Conservation (phyloP, 1,139 yeast genomes). For the Candida gigantensis region DNA sequence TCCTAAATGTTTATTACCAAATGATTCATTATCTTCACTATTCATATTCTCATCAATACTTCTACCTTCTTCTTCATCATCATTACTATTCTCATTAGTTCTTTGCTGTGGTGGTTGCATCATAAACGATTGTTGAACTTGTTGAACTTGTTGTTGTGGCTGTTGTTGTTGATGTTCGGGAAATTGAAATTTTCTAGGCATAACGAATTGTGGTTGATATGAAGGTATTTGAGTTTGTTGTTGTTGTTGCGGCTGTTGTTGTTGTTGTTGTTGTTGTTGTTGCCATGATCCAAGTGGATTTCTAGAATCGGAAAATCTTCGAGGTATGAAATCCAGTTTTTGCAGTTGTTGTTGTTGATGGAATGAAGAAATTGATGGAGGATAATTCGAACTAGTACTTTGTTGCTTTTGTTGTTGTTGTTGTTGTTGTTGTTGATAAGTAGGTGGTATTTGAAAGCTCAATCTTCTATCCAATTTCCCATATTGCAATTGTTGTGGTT, state of each 20-base stretch:
- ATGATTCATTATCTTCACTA: constrained; percentile 6
- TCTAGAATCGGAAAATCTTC: constrained; percentile 13
- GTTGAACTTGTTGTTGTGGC: constrained; percentile 2
- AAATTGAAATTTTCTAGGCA: constrained; percentile 4
- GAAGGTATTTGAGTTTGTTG: constrained; percentile 7
- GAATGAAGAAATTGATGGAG: constrained; percentile 3
- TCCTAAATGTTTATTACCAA: constrained; percentile 18
- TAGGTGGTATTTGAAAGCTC: constrained; percentile 13
- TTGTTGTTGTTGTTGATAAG: constrained; percentile 7
- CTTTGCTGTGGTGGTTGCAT: constrained; percentile 7
- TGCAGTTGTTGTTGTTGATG: constrained; percentile 6
- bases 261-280: constrained; percentile 5
- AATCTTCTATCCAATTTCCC: constrained; percentile 13
- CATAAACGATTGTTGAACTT: background rate
- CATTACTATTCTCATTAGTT: constrained; percentile 4
- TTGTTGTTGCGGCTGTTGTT: constrained; percentile 7
- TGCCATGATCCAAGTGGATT: background rate
- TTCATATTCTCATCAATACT: no score
- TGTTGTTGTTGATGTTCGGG: constrained; percentile 4
- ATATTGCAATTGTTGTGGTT: constrained; percentile 7
- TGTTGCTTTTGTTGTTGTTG: constrained; percentile 8
- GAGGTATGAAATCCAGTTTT: constrained; percentile 11
- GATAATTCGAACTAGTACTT: constrained; percentile 1
- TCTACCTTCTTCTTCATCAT: constrained; percentile 12
- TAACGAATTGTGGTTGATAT: background rate